Evolutionary conservation across 441 rosid genomes (phyloP), one percentile per base, ranked within the genome.

Genomic region (Pelargonium myrrhifolium): DNA sequence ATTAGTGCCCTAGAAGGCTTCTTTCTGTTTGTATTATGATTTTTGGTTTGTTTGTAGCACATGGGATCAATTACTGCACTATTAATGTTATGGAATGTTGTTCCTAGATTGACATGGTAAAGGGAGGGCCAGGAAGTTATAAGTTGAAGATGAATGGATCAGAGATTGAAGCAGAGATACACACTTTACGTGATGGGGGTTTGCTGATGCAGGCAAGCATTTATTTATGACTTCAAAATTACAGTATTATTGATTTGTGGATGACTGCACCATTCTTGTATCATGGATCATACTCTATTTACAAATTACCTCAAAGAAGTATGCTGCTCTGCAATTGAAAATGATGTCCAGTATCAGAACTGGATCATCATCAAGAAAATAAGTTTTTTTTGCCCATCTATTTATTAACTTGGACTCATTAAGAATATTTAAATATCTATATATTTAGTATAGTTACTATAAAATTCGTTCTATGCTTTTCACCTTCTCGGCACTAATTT

Each of bases 151-250:
- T 93, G 98, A 96, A 89, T 67, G 78, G 83, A 56, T 96, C 99
- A 69, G 93, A 90, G 82, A 69, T 96, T 67, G 99, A 93, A 77
- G 89, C 97, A 64, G 99, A 93, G 81, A 93, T 93, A 76, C 98
- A 96, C 82, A 90, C 98, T 45, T 73, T 96, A 84, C 96, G 96
- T 72, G 98, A 93, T 84, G 99, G 99, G 65, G 98, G 98, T 78
- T 83, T 96, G 72, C 68, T 96, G 80, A 90, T 96, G 98, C 99
- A 96, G 99, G 99, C 84, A 90, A 84, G 89, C 35, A 58, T 58
- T 58, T 68, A 73, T 77, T 69, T 65, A 62, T 65, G 63, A 67
- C 66, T 18, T 64, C 65, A n/a, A 0, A 35, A 8, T 26, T 65
- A 17, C 61, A 24, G 51, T 66, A 20, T 71, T 62, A 22, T 74